Base-by-base conservation (phyloP, 2,329 filamentous ascomycete genomes). In the Hymenoscyphus occultus region DNA sequence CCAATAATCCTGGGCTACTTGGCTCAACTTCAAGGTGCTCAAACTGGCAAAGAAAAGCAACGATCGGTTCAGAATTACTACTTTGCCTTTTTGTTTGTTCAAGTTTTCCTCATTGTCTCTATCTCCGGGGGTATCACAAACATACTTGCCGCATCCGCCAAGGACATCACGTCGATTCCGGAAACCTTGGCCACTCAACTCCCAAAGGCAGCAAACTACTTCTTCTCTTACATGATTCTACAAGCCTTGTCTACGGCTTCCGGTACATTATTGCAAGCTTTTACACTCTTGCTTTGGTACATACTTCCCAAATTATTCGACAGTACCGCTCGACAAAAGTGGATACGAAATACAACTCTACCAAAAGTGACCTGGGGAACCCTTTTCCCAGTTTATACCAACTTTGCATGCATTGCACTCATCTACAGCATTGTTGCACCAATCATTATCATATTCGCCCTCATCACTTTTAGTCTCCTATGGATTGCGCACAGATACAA, bases 401-500 rank as follows among this genome's bases (percentile, higher is more conserved):
- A 97, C 74, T 91, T 99, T 71, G 95, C 93, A 56, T 96, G 92
- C 69, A 98, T 99, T 71, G 93, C 87, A 1, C 77, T 97, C 54
- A 89, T 98, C 48, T 99, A 98, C 78, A 91, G 88, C 48, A 85
- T 98, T 64, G 89, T 98, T 54, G 88, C 95, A 0, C 95, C 95
- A 0, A 81, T 99, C 13, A 97, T 99, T 74, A 86, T 95, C 59
- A 80, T 98, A 28, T 98, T 99, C 80, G 94, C 95, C 71, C 87
- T 97, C 72, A 87, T 98, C 75, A 97, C 94, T 0, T 98, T 98
- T 76, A 84, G 86, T 58, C 81, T 99, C 0, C 89, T 98, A 69
- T 99, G 93, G 93, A 83, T 97, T 56, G 94, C 95, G 0, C 93
- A 98, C 76, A 87, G 94, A n/a, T 98, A 98, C 78, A 94, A 94